Conservation (phyloP, 2,329 filamentous ascomycete genomes). For the Trichoderma oligosporum region DNA sequence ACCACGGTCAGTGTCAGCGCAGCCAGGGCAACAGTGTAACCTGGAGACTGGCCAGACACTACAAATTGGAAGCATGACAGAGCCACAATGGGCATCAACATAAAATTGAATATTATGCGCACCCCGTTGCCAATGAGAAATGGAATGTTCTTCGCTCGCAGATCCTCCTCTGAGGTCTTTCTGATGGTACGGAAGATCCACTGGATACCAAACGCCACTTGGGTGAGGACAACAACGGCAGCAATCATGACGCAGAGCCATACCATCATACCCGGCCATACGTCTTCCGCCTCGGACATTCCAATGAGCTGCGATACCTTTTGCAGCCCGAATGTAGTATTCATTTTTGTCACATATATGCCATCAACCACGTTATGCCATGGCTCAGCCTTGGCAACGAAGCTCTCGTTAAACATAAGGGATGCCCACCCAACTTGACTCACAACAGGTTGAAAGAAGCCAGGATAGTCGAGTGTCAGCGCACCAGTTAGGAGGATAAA, state of each 20-base stretch:
- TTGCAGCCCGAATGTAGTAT: constrained; percentile 81
- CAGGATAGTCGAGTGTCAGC: constrained; percentile 82
- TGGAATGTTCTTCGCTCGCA: constrained; percentile 86
- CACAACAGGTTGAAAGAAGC: constrained; percentile 87
- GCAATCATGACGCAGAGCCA: constrained; percentile 79
- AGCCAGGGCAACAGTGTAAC: constrained; percentile 69
- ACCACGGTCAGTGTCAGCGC: constrained; percentile 70
- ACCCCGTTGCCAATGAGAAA: constrained; percentile 78
- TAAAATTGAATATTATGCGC: constrained; percentile 87
- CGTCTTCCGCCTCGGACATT: constrained; percentile 69
- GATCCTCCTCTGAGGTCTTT: constrained; percentile 74
- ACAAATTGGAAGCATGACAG: constrained; percentile 91
- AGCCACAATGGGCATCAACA: constrained; percentile 80
- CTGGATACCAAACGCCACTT: constrained; percentile 70
- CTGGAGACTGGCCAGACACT: constrained; percentile 63
- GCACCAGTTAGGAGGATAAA: constrained; percentile 86
- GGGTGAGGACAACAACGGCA: constrained; percentile 63
- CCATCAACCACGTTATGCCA: constrained; percentile 72
- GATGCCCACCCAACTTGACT: constrained; percentile 85
- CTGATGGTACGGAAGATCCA: constrained; percentile 72
- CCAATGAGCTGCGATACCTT: constrained; percentile 77
- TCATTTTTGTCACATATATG: constrained; percentile 75
- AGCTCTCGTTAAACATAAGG: constrained; percentile 89
- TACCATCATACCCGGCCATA: constrained; percentile 92
- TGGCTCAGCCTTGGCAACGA: constrained; percentile 65